Evolutionary conservation across 2,329 filamentous ascomycete genomes (phyloP).

Genomic region (Penicillium sp.): DNA sequence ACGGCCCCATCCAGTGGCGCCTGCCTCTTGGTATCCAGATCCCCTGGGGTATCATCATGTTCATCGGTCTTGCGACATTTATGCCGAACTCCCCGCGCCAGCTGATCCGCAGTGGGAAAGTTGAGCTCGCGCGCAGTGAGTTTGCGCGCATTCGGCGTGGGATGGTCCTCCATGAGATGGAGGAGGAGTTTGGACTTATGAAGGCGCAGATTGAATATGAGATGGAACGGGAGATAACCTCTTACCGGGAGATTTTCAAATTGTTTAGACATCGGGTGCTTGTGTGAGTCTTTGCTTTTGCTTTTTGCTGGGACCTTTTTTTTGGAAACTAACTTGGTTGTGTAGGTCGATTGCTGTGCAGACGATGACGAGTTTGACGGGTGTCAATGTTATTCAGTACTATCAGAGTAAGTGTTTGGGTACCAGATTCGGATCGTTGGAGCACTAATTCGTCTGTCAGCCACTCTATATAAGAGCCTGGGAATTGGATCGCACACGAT

Average conservation of each 20-base stretch:
- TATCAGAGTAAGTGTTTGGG: slow-evolving; percentile 11
- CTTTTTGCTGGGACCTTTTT: background rate
- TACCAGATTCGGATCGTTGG: background rate
- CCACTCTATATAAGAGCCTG: slow-evolving; percentile 56
- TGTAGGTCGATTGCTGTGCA: slow-evolving; percentile 53
- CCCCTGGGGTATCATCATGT: slow-evolving; percentile 57
- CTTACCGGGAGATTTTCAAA: slow-evolving; percentile 53
- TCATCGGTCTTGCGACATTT: slow-evolving; percentile 54
- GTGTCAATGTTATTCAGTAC: slow-evolving; percentile 58
- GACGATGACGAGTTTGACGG: slow-evolving; percentile 58
- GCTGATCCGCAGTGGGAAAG: slow-evolving; percentile 51
- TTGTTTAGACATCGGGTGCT: slow-evolving; percentile 54
- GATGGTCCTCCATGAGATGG: slow-evolving; percentile 44
- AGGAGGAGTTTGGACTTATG: slow-evolving; percentile 57
- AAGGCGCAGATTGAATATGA: slow-evolving; percentile 57
- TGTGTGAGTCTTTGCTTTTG: slow-evolving; percentile 39
- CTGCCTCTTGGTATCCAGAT: slow-evolving; percentile 56
- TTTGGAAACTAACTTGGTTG: slow-evolving; percentile 12
- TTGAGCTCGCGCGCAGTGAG: slow-evolving; percentile 50
- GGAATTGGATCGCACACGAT: slow-evolving; percentile 53
- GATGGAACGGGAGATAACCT: slow-evolving; percentile 55
- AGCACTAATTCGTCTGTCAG: slow-evolving; percentile 28
- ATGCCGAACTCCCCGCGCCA: slow-evolving; percentile 58
- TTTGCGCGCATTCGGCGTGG: slow-evolving; percentile 52
- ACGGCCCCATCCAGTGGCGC: slow-evolving; percentile 56